Conservation (phyloP, 2,329 filamentous ascomycete genomes). For the Fusarium floridanum region DNA sequence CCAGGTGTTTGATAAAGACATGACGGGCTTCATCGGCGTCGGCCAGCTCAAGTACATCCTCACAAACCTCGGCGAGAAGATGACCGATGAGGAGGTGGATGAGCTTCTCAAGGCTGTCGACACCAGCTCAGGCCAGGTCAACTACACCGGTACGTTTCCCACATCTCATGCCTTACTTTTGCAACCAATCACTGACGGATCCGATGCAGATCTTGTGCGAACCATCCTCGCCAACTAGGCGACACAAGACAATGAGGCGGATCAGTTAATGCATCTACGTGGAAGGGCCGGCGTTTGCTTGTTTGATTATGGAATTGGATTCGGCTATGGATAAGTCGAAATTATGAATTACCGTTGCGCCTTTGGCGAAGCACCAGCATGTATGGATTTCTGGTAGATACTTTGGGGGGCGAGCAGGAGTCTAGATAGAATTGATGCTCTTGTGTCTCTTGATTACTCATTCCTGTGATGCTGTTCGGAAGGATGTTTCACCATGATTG, state of each 20-base stretch:
- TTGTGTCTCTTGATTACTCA: constrained; percentile 29
- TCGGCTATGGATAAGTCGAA: constrained; percentile 40
- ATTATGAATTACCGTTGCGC: constrained; percentile 45
- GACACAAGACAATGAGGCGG: constrained; percentile 36
- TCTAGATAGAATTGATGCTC: constrained; percentile 38
- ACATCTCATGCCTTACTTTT: neutral
- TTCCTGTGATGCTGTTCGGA: constrained; percentile 2
- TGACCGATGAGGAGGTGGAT: constrained; percentile 98
- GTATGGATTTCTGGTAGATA: constrained; percentile 48
- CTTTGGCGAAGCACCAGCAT: constrained; percentile 35
- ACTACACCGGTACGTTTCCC: constrained; percentile 82
- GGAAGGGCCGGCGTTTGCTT: constrained; percentile 50
- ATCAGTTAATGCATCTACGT: constrained; percentile 51
- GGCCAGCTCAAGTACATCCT: constrained; percentile 98
- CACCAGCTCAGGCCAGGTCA: constrained; percentile 94
- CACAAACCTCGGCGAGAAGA: constrained; percentile 98
- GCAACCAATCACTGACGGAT: constrained; percentile 1
- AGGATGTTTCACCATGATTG: neutral
- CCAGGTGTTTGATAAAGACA: constrained; percentile 99
- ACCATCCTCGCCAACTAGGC: constrained; percentile 86
- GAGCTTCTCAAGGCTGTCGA: constrained; percentile 99
- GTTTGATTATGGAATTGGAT: constrained; percentile 47
- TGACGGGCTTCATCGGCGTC: constrained; percentile 97
- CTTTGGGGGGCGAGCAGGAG: constrained; percentile 37
- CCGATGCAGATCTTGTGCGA: constrained; percentile 77